Evolutionary conservation across 192 early-diverging fungal genomes (phyloP).

Genomic region (Bifiguratus adelaidae): DNA sequence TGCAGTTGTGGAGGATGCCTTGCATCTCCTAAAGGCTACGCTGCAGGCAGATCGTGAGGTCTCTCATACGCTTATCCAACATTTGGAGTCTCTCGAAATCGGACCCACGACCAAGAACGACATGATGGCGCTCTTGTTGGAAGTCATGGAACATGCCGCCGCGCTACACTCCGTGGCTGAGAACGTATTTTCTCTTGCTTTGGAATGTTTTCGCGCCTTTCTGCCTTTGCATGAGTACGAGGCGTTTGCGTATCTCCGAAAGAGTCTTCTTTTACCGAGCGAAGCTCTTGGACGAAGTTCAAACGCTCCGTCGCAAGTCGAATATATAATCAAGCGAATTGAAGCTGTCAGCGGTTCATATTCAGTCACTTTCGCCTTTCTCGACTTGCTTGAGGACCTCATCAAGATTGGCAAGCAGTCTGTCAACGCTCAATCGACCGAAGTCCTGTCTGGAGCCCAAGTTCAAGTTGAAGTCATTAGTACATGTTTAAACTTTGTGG

Average conservation of each 20-base stretch:
- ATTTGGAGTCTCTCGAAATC: neutral
- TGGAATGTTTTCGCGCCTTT: too few relatives aligned
- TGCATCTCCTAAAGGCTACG: conserved; percentile 8
- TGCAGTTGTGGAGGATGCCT: conserved; percentile 13
- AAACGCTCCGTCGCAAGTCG: conserved; percentile 13
- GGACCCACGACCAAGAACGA: conserved; percentile 16
- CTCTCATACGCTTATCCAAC: neutral
- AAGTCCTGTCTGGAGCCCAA: conserved; percentile 6
- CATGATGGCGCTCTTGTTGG: conserved; percentile 17
- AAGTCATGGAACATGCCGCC: conserved; percentile 7
- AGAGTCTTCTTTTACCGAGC: conserved; percentile 5
- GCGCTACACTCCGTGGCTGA: neutral
- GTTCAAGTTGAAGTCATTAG: conserved; percentile 16
- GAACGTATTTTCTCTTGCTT: too few relatives aligned
- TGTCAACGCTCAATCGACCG: neutral
- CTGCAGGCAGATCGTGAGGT: conserved; percentile 5
- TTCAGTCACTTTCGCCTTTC: conserved; percentile 18
- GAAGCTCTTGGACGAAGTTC: conserved; percentile 4
- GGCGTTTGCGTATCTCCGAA: too few relatives aligned
- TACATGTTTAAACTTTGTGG: conserved; percentile 21
- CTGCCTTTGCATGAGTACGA: too few relatives aligned
- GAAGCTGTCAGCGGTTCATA: conserved; percentile 21
- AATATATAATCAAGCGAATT: conserved; percentile 5
- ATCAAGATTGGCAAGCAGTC: neutral
- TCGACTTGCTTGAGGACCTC: conserved; percentile 13